Evolutionary conservation across 1,284 basidiomycete species (phyloP), one percentile per base, ranked within the genome.

Genomic region (Ustilago bromivora): DNA sequence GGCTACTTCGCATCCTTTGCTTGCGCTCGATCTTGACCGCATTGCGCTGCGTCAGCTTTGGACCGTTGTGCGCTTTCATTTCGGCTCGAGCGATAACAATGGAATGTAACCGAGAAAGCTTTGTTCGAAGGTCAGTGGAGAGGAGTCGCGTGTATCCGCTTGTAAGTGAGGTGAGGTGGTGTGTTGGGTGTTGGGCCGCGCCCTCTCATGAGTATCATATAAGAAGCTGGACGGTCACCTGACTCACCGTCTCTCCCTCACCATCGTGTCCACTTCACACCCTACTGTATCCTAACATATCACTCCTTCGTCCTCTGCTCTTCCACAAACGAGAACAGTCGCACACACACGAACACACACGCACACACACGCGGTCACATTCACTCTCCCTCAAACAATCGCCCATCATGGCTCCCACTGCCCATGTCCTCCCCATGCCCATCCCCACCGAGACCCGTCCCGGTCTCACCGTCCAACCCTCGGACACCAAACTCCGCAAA

Each of bases 401-500:
- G 23, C 15, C 28, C 17, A 56, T 17, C 32, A 74, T 75, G 72
- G 72, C 72, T 36, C 73, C 73, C 32, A 76, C 73, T 9, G 67
- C 73, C 19, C 64, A 67, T 52, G 64, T 76, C n/a, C 61, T 64
- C 52, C 67, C 68, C 47, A 34, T 55, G 31, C 31, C 64, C 46
- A 23, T 47, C 68, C 61, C 63, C 41, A 43, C 62, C 0, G 41
- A 61, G 31, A 13, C 61, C 2, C 65, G 71, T 11, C 71, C 71
- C 2, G 41, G 58, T 34, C 53, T 72, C 12, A 57, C 62, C 4
- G 75, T 72, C 13, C 75, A 77, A 59, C 70, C 70, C 7, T 72
- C 66, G 2, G 63, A 66, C 35, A 73, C 75, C 49, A 78, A 78
- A 47, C 15, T 62, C 13, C 70, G 75, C 59, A 78, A 78, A 51